Evolutionary conservation across 306 rosid species (phyloP).

Genomic region (Alnus glutinosa): DNA sequence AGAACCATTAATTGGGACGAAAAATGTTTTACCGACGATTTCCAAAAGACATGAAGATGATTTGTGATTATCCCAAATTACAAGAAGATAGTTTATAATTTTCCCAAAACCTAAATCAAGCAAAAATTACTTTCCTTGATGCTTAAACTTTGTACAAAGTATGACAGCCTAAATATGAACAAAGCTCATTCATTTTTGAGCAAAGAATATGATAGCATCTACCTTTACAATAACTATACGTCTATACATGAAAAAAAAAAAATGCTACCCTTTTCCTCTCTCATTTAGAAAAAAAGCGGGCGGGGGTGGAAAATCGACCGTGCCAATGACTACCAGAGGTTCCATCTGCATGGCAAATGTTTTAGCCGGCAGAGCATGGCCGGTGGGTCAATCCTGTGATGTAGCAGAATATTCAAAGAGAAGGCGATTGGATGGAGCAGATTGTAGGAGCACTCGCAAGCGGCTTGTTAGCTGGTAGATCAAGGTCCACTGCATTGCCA

Average conservation of each 20-base stretch:
- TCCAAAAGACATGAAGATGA: neutral
- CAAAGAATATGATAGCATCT: constrained; percentile 37
- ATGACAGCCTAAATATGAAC: constrained; percentile 29
- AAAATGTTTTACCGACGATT: no score
- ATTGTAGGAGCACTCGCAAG: constrained; percentile 71
- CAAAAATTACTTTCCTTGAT: constrained; percentile 32
- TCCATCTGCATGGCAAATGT: neutral
- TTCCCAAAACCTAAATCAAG: neutral
- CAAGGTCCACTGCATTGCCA: constrained; percentile 90
- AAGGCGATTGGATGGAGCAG: constrained; percentile 66
- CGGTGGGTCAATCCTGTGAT: constrained; percentile 55
- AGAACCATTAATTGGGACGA: no score
- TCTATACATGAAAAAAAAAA: neutral
- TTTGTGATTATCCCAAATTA: neutral
- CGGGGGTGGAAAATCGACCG: neutral
- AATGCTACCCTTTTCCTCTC: neutral
- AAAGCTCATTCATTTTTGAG: constrained; percentile 48
- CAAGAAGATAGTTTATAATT: neutral
- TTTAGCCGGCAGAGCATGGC: neutral
- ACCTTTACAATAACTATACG: neutral
- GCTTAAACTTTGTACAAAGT: constrained; percentile 39
- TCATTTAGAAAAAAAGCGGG: neutral
- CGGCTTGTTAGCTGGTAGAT: constrained; percentile 86
- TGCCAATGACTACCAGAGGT: neutral
- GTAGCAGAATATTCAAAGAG: constrained; percentile 82